Base-by-base conservation (phyloP, 305 asterid species). In the Euphrasia arctica region DNA sequence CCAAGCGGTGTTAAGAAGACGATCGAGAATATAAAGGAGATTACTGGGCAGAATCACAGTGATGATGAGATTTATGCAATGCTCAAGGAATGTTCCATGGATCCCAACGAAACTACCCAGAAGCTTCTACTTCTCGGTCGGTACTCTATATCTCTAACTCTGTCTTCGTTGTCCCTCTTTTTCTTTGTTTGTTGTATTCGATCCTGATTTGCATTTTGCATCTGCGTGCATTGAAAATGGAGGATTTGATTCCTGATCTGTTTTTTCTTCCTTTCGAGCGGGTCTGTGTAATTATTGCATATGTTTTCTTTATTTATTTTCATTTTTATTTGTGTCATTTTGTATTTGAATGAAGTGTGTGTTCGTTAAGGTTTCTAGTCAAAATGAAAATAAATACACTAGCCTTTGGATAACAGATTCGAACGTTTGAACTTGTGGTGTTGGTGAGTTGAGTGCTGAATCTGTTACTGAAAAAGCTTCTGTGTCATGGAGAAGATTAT, bases 1-100 rank as follows among this genome's bases (percentile, higher is more conserved):
- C 94, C 98, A 14, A 75, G 73, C 77, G 79, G 79, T 67, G 89
- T 83, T 32, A 79, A 71, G 85, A 85, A 83, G 82, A 85, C 67
- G 87, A 89, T 92, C 84, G 87, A 80, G 76, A 78, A 84, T 74
- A 85, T 92, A 27, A 87, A 85, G 81, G 98, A 92, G 85, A 80
- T 86, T 81, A 82, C 95, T 43, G 90, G 97, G 8, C 80, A 73
- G 62, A 89, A 76, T 68, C 97, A 90, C 82, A 77, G 83, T 66
- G 98, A 87, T 1, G 97, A 92, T 66, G 98, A 92, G 79, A 85
- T 92, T 76, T 90, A 92, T 76, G 86, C 96, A 77, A 84, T 78
- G 96, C 96, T 92, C 32, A 82, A 81, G 78, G 98, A 92, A 48
- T 92, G 96, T 64, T 75, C 86, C 56, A 91, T 91, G 98, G 98